phyloP scores from a whole-genome alignment of 768 basidiomycete genomes.

The Pulveroboletus sp. region DNA sequence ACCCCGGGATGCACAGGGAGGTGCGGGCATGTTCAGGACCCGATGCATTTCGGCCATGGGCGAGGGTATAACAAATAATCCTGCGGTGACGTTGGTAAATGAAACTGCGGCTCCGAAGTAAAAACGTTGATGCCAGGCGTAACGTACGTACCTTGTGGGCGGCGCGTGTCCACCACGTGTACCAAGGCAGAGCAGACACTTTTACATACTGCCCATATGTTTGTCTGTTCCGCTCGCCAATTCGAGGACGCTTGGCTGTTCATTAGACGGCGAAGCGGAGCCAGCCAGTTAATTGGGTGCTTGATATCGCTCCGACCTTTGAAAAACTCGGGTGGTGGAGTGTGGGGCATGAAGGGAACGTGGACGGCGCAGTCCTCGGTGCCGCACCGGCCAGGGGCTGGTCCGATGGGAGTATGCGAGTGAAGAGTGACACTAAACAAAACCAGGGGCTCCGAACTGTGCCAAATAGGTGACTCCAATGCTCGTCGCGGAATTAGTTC shows the following conservation, averaged over 20 bases:
- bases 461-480: neutral
- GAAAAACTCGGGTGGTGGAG: neutral
- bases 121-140: slow-evolving; percentile 8
- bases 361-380: neutral
- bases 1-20: slow-evolving; percentile 3
- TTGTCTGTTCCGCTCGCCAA: neutral
- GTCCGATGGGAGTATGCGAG: no score
- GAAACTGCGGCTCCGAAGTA: slow-evolving; percentile 19
- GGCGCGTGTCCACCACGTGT: slow-evolving; percentile 18
- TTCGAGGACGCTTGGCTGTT: neutral
- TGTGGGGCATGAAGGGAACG: neutral
- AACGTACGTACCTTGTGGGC: slow-evolving; percentile 12
- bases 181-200: neutral
- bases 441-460: neutral
- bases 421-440: no score
- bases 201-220: neutral
- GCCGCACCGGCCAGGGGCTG: neutral
- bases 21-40: slow-evolving; percentile 5
- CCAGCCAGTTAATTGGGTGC: neutral
- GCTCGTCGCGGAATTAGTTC: neutral
- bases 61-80: neutral
- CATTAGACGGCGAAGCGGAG: no score
- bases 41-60: slow-evolving; percentile 13
- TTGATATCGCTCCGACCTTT: neutral
- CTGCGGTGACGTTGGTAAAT: slow-evolving; percentile 1